Evolutionary conservation across 768 basidiomycete genomes (phyloP), one percentile per base, ranked within the genome.

Genomic region (Cytidiella melzeri): DNA sequence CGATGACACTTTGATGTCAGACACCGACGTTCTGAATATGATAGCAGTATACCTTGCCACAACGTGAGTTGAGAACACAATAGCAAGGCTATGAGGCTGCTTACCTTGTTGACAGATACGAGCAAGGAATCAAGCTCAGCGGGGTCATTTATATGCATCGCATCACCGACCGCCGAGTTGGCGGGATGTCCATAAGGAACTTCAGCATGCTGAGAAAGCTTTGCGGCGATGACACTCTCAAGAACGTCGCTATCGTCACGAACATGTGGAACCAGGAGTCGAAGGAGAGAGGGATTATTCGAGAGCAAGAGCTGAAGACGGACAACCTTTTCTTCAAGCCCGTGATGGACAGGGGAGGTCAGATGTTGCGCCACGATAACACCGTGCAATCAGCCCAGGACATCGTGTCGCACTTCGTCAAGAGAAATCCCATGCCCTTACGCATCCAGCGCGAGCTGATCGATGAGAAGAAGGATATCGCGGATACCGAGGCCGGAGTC

Each of bases 391-490:
- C 75, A 2, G 73, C 75, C 0, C 69, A 66, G 0, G 52, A 54
- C 9, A 68, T 80, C 45, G 53, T 83, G 0, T 67, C 68, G 4
- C 64, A 67, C 26, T 59, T 83, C 51, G 54, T 75, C 13, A 57
- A 64, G 23, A 69, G 64, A 5, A 61, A 63, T 23, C 72, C 80
- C 0, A 55, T 69, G 2, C 65, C 73, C 1, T 65, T 83, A 3
- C 69, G 68, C 20, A 80, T 83, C 43, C 81, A 82, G 54, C 63
- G 67, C 23, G 81, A 84, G 57, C 64, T 81, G 12, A 75, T 81
- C 4, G 73, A 73, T 49, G 65, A 75, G 54, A 66, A 66, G 26
- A 71, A 72, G 43, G 67, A 72, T 37, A 70, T 82, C 13, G 65
- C 71, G 1, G 66, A 81, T 44, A 81, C 82, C 2, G 63, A 67